A percentile compares a stretch with the other conserved stretches of the same genome.
These are phyloP conservation scores for Botrytis porri DNA, from an alignment of 2,329 filamentous ascomycete species.

Conservation along the genomic window DNA sequence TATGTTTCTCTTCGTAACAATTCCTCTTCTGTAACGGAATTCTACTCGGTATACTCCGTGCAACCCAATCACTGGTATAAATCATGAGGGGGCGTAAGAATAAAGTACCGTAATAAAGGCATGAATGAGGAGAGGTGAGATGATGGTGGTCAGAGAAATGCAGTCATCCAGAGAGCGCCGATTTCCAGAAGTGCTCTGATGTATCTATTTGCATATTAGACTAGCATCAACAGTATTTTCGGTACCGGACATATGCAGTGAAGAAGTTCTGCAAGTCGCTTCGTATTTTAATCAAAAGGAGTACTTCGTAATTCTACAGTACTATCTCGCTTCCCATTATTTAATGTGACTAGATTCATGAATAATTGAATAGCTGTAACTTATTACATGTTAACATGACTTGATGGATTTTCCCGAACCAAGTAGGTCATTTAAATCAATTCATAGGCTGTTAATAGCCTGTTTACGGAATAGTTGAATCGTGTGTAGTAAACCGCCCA, in stretches of 20 bases:
- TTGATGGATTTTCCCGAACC: not conserved
- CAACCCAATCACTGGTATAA: not conserved
- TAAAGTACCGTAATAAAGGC: not conserved
- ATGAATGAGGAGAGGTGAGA: not conserved
- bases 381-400: no score
- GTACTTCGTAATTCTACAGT: not conserved
- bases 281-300: not conserved
- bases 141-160: conserved; percentile 18
- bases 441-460: not conserved
- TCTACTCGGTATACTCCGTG: conserved; percentile 16
- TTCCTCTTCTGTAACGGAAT: not conserved
- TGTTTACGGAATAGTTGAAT: not conserved
- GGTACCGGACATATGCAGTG: not conserved
- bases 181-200: not conserved
- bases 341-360: not conserved
- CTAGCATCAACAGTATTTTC: not conserved
- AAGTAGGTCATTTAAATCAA: not conserved
- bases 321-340: not conserved
- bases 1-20: not conserved
- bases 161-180: not conserved
- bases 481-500: not conserved
- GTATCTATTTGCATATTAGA: not conserved
- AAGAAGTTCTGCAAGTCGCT: not conserved
- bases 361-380: not conserved
- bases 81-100: conserved; percentile 3